Evolutionary conservation across 2,329 filamentous ascomycete species (phyloP), one percentile per base, ranked within the genome.

Genomic region (Rachicladosporium sp.): DNA sequence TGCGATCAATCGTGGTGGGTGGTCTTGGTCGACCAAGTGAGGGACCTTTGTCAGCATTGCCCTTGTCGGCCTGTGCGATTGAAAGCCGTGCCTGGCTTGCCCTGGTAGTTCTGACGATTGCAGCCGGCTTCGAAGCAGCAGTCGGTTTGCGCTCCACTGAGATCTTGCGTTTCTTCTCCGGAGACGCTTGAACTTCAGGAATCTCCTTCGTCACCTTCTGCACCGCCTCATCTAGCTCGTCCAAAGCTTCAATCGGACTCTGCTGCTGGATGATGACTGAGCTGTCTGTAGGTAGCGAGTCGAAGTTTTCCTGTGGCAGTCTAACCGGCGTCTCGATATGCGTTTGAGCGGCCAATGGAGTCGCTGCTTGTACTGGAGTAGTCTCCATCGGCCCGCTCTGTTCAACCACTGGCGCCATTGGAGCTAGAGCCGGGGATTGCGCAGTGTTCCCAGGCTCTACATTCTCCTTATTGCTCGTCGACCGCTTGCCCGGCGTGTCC

Each of bases 181-280:
- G 47, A 12, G 52, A 55, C 4, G 49, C 46, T 15, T 55, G 53
- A 2, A 49, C 40, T 2, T 63, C 51, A 54, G 45, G 61, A 52
- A 46, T 43, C 29, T 49, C 43, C 6, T 46, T 37, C 13, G 43
- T 46, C 34, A 71, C 55, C 31, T 66, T 60, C 40, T 72, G 68
- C 2, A 73, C 59, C 6, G 65, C 68, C 40, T 73, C 68, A 41
- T 73, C 68, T 6, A 71, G 58, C 2, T 62, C 64, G 46, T 73
- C 70, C 30, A 71, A 58, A 4, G 67, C 70, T 39, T 66, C 63
- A 23, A 73, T 65, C 3, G 68, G 66, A 42, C 23, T 27, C 23
- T 27, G 23, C 23, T 27, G 23, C 23, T 27, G 23, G 5, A 27
- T 8, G 31, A 33, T 33, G 11, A 33, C 31, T 10, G 15, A 11